Evolutionary conservation across 1,284 basidiomycete species (phyloP), one percentile per base, ranked within the genome.

Genomic region (Bjerkandera adusta): DNA sequence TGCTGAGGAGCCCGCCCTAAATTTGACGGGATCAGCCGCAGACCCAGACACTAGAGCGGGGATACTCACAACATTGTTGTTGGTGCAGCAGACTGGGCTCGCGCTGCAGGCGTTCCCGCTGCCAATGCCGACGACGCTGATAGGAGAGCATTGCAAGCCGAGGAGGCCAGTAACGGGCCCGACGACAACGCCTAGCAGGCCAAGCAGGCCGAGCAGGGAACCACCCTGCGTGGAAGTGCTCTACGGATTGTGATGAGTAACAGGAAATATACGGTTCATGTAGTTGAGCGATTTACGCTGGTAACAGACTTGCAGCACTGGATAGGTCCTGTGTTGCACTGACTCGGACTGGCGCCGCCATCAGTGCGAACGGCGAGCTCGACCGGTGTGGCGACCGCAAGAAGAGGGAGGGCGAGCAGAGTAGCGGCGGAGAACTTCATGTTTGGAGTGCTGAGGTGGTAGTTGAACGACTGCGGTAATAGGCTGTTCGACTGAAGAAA

Each of bases 131-230:
- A 59, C 42, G 35, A 57, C 55, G 30, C 29, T 49, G 45, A 62
- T 47, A 15, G 60, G 57, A 3, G 52, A 55, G 54, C 60, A 62
- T 35, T 30, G 15, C 4, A 59, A 34, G 27, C 59, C 59, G 26
- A 60, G n/a, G 36, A 54, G 45, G 22, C 27, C 54, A 25, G 37
- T 39, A 22, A 57, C 0, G 39, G 50, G 51, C n/a, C 42, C 20
- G 18, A 59, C 25, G 43, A 57, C 57, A 44, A 60, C 39, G 26
- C 56, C 56, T 21, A 59, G 40, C 20, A 55, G 49, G 26, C 45
- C 52, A 25, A 39, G 37, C 37, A 39, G 22, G 36, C 35, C 44
- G 6, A 38, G 18, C n/a, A 45, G 36, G 11, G 18, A 10, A 18
- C 39, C 30, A 6, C 22, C 44, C 10, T 24, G 8, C 15, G 3